phyloP scores from a whole-genome alignment of 108 stramenopile genomes.

The Thalassiosira profunda region DNA sequence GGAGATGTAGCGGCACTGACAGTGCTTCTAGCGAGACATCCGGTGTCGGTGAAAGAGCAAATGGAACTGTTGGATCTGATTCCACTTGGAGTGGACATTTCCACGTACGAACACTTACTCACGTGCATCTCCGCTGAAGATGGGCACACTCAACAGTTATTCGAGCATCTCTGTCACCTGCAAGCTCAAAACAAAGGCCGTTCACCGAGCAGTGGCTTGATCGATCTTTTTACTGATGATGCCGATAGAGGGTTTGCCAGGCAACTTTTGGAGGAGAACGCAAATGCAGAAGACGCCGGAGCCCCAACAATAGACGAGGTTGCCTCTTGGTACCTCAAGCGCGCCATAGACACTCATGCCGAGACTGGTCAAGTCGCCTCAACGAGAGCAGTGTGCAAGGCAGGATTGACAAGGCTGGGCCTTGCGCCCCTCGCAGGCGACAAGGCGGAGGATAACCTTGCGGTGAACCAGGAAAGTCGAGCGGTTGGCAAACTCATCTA shows the following conservation, averaged over 20 bases:
- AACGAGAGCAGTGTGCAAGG: constrained; percentile 17
- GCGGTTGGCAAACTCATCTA: constrained; percentile 26
- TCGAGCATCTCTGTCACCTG: too few relatives aligned
- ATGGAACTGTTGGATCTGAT: constrained; percentile 49
- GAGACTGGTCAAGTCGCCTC: constrained; percentile 12
- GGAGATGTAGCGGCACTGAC: constrained; percentile 63
- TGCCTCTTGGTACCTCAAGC: constrained; percentile 51
- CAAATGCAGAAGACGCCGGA: background rate
- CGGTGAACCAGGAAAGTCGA: background rate
- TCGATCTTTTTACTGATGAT: constrained; percentile 29
- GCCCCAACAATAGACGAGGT: constrained; percentile 20
- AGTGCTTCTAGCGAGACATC: constrained; percentile 60
- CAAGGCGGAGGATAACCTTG: too few relatives aligned
- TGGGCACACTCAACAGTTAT: too few relatives aligned
- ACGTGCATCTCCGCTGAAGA: constrained; percentile 26
- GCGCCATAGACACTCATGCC: constrained; percentile 37
- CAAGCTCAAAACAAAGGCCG: too few relatives aligned
- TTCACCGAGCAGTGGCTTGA: constrained; percentile 26
- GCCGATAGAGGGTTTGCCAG: constrained; percentile 18
- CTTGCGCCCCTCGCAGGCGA: constrained; percentile 5
- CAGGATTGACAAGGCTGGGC: constrained; percentile 33
- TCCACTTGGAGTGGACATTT: constrained; percentile 53
- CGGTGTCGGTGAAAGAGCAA: constrained; percentile 26
- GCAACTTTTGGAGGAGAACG: background rate
- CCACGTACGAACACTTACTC: constrained; percentile 60